A percentile compares a stretch with the other conserved stretches of the same genome.
Evolutionary conservation across 331 rosid species (phyloP).

Genomic region (Malus hybrid): DNA sequence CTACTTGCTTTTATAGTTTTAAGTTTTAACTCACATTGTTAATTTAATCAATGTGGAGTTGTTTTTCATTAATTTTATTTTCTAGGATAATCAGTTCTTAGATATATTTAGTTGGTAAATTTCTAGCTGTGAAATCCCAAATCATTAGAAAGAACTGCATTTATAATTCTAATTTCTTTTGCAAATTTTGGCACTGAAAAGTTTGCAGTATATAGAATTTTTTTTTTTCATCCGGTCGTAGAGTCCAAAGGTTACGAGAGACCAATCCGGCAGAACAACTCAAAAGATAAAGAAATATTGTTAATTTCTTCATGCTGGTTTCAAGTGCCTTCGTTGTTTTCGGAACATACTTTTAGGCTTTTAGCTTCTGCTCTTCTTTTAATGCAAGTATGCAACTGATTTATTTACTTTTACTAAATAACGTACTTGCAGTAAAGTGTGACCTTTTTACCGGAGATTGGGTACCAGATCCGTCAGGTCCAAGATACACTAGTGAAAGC

Average conservation of each 20-base stretch:
- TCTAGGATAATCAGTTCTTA: too few species aligned
- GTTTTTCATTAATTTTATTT: too few species aligned
- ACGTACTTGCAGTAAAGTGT: constrained; percentile 40
- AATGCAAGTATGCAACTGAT: not conserved
- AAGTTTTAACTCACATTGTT: not conserved
- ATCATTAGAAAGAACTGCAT: not conserved
- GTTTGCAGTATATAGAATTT: too few species aligned
- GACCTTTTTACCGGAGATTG: constrained; percentile 76
- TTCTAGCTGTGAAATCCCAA: too few species aligned
- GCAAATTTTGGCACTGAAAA: not conserved
- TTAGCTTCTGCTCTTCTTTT: not conserved
- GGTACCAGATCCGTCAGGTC: constrained; percentile 55
- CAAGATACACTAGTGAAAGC: constrained; percentile 63
- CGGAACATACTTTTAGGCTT: too few species aligned
- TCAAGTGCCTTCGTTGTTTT: too few species aligned
- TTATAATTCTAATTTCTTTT: not conserved
- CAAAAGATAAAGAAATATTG: too few species aligned
- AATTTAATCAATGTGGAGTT: not conserved
- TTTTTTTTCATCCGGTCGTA: too few species aligned
- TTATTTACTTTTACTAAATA: not conserved
- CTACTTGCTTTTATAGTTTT: not conserved
- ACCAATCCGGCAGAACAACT: too few species aligned
- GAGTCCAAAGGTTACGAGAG: too few species aligned
- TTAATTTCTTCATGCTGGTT: too few species aligned
- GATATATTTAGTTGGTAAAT: too few species aligned